Percentiles rank a stretch among this genome's conserved stretches.
phyloP scores from a whole-genome alignment of 306 rosid genomes.

The Cercis canadensis region DNA sequence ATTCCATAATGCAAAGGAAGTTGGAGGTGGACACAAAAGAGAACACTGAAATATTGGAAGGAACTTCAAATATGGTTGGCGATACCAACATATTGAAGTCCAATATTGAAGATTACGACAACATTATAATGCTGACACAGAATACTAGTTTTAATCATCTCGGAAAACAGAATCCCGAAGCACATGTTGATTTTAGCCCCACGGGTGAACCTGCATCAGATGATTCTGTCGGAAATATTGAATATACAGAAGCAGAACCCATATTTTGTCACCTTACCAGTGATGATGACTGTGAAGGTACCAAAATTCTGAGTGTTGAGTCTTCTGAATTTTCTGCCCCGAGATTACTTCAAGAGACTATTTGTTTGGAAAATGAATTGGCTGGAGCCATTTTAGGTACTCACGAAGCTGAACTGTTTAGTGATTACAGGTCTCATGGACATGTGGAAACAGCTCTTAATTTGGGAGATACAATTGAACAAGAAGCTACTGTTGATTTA shows the following conservation, averaged over 20 bases:
- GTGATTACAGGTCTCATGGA: conserved; percentile 26
- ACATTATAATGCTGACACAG: neutral
- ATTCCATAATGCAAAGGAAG: too few species aligned
- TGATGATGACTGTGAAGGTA: conserved; percentile 35
- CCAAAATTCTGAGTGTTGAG: conserved; percentile 32
- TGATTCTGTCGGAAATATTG: conserved; percentile 33
- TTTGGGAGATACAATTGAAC: conserved; percentile 2
- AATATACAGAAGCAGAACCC: conserved; percentile 32
- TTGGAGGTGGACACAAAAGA: conserved; percentile 10
- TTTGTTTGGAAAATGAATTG: conserved; percentile 38
- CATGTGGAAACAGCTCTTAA: conserved; percentile 24
- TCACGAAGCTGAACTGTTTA: conserved; percentile 28
- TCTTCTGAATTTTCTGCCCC: conserved; percentile 28
- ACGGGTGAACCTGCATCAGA: conserved; percentile 23
- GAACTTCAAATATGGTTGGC: conserved; percentile 22
- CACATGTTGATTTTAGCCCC: conserved; percentile 7
- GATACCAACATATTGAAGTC: conserved; percentile 11
- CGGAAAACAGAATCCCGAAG: conserved; percentile 24
- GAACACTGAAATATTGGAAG: conserved; percentile 21
- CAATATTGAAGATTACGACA: conserved; percentile 12
- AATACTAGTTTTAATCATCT: neutral
- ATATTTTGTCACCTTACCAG: conserved; percentile 7
- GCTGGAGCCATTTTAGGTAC: conserved; percentile 20
- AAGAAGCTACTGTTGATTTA: conserved; percentile 34
- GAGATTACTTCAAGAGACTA: conserved; percentile 17